Conservation (phyloP, 2,329 filamentous ascomycete species). For the Thermoascus crustaceus region DNA sequence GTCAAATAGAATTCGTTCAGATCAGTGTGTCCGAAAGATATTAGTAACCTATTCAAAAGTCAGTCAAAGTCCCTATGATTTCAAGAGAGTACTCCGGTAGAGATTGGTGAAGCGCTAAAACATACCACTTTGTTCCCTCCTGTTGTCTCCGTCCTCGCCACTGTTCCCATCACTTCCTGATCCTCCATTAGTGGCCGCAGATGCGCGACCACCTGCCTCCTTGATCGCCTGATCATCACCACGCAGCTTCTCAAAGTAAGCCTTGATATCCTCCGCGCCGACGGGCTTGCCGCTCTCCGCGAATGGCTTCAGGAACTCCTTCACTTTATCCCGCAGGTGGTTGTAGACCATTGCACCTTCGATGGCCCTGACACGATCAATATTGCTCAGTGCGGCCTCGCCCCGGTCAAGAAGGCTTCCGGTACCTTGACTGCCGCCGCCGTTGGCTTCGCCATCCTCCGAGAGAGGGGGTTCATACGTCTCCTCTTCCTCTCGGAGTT, state of each 20-base stretch:
- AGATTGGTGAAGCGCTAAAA: constrained; percentile 6
- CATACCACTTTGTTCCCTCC: constrained; percentile 42
- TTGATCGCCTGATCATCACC: constrained; percentile 72
- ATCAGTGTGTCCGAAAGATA: too few species aligned
- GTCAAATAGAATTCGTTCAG: too few species aligned
- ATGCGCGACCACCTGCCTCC: constrained; percentile 50
- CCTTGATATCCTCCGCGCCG: constrained; percentile 90
- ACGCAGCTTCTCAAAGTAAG: constrained; percentile 87
- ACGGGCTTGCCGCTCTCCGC: constrained; percentile 84
- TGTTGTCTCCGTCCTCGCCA: constrained; percentile 23
- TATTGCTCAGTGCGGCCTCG: constrained; percentile 81
- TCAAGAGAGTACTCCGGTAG: too few species aligned
- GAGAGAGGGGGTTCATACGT: constrained; percentile 88
- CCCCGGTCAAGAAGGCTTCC: constrained; percentile 83
- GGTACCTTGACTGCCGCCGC: constrained; percentile 53
- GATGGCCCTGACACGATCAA: constrained; percentile 88
- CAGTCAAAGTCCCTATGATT: too few species aligned
- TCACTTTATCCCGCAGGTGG: constrained; percentile 90
- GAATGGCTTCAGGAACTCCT: constrained; percentile 86
- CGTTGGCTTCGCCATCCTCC: constrained; percentile 47
- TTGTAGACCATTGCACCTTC: constrained; percentile 99
- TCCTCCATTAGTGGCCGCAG: constrained; percentile 24
- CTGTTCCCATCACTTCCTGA: constrained; percentile 12
- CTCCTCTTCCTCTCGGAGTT: constrained; percentile 90
- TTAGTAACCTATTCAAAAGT: too few species aligned